Percentiles rank a stretch among this genome's conserved stretches.
Conservation (phyloP, 805 yeast genomes). For the Candida chauliodis region DNA sequence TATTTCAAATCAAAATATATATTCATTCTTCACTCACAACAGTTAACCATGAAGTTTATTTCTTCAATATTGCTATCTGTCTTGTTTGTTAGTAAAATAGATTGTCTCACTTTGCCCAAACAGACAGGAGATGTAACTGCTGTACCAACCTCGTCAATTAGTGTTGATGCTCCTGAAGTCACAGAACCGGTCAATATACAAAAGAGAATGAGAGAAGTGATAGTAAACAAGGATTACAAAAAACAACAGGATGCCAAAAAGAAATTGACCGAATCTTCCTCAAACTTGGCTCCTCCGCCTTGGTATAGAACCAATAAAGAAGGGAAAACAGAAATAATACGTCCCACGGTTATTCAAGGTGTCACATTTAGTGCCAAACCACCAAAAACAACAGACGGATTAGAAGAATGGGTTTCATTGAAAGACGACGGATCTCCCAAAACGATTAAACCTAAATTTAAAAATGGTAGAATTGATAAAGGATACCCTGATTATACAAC, state of each 20-base stretch:
- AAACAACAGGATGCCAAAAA: constrained; percentile 19
- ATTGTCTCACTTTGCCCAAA: constrained; percentile 1
- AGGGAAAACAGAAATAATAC: constrained; percentile 52
- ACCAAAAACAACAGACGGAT: constrained; percentile 63
- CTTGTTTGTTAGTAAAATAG: not conserved
- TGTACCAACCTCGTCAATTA: not conserved
- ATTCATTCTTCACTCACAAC: too few species aligned
- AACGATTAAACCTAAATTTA: constrained; percentile 71
- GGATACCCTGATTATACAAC: constrained; percentile 72
- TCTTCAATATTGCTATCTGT: constrained; percentile 2
- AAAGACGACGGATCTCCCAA: constrained; percentile 76
- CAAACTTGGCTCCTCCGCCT: constrained; percentile 26
- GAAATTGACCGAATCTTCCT: constrained; percentile 8
- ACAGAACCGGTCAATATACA: constrained; percentile 1
- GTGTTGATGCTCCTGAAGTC: not conserved
- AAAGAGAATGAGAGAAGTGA: constrained; percentile 23
- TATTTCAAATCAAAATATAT: too few species aligned
- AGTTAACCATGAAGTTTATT: constrained; percentile 7
- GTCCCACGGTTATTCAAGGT: constrained; percentile 61
- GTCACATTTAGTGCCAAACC: constrained; percentile 67
- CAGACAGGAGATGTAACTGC: not conserved
- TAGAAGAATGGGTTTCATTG: constrained; percentile 79
- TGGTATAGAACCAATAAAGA: constrained; percentile 74
- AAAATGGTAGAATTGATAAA: constrained; percentile 66
- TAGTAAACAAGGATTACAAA: constrained; percentile 27